phyloP scores from a whole-genome alignment of 106 monocot species.

The Phalaenopsis aphrodite region DNA sequence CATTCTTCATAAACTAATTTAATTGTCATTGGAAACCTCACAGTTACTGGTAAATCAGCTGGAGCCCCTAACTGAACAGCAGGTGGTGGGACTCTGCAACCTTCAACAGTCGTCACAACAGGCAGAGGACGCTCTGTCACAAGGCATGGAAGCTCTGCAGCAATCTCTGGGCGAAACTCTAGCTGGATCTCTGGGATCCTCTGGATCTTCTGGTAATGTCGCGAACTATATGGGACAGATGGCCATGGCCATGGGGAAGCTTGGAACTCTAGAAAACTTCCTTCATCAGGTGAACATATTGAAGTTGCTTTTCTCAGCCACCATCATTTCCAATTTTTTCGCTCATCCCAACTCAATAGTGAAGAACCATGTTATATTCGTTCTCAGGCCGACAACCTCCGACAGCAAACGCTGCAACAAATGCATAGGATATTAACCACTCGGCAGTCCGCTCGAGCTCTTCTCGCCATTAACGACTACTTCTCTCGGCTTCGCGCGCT shows the following conservation, averaged over 20 bases:
- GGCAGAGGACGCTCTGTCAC: conserved; percentile 91
- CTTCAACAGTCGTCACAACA: conserved; percentile 93
- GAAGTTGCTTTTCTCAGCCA: not conserved
- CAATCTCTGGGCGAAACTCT: conserved; percentile 84
- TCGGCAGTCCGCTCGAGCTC: conserved; percentile 39
- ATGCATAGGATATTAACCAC: conserved; percentile 59
- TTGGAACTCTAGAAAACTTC: conserved; percentile 87
- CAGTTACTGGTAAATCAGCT: conserved; percentile 64
- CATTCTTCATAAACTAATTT: no score
- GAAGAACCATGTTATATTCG: not conserved
- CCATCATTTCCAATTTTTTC: not conserved
- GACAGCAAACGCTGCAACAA: conserved; percentile 66
- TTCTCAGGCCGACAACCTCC: conserved; percentile 49
- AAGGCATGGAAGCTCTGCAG: conserved; percentile 91
- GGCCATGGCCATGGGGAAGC: conserved; percentile 99
- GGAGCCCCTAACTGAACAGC: conserved; percentile 94
- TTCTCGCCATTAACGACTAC: conserved; percentile 49
- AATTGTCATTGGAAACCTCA: not conserved
- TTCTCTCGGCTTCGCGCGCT: conserved; percentile 44
- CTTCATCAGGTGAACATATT: conserved; percentile 55
- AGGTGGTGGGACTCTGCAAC: conserved; percentile 55
- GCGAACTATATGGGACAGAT: conserved; percentile 99
- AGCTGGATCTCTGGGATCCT: conserved; percentile 67
- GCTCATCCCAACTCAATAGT: not conserved
- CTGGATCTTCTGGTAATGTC: conserved; percentile 80